These are phyloP conservation scores for Glaciozyma antarctica DNA, from an alignment of 768 basidiomycete species.

Conservation along the genomic window DNA sequence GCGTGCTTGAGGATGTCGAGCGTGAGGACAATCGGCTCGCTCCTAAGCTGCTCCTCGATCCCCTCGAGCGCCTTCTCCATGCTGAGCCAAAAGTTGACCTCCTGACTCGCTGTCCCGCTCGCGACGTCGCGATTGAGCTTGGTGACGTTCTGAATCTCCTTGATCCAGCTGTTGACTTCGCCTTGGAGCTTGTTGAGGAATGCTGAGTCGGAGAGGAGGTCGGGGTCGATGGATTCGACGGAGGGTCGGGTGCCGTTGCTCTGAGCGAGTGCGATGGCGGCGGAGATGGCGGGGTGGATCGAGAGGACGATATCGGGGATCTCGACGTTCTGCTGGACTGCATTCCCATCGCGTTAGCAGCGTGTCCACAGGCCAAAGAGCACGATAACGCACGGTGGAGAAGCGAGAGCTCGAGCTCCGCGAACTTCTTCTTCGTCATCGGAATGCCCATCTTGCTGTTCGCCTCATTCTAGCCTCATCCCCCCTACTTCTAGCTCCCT, in stretches of 20 bases:
- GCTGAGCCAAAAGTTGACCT: slow-evolving; percentile 98
- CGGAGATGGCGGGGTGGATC: slow-evolving; percentile 79
- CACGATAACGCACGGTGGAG: slow-evolving; percentile 49
- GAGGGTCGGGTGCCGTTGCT: slow-evolving; percentile 45
- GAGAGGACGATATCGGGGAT: slow-evolving; percentile 91
- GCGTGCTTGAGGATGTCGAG: slow-evolving; percentile 82
- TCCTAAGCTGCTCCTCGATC: slow-evolving; percentile 81
- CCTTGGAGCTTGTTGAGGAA: slow-evolving; percentile 89
- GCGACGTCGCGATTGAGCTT: slow-evolving; percentile 88
- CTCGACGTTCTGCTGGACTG: slow-evolving; percentile 92
- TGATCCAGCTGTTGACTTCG: slow-evolving; percentile 96
- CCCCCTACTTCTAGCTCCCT: slow-evolving; percentile 18
- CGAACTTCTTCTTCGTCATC: slow-evolving; percentile 98
- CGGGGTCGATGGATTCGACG: slow-evolving; percentile 66
- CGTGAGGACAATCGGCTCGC: slow-evolving; percentile 63
- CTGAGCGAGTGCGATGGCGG: slow-evolving; percentile 60
- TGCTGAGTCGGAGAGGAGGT: slow-evolving; percentile 71
- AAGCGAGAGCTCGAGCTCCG: slow-evolving; percentile 86
- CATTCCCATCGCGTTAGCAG: background rate
- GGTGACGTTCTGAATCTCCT: slow-evolving; percentile 91
- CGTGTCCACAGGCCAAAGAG: background rate
- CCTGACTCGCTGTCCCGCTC: slow-evolving; percentile 92
- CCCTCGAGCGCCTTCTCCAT: slow-evolving; percentile 86
- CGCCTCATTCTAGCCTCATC: slow-evolving; percentile 25
- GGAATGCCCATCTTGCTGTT: slow-evolving; percentile 66